Base-by-base conservation (phyloP, 768 basidiomycete species). In the Cytidiella melzeri region DNA sequence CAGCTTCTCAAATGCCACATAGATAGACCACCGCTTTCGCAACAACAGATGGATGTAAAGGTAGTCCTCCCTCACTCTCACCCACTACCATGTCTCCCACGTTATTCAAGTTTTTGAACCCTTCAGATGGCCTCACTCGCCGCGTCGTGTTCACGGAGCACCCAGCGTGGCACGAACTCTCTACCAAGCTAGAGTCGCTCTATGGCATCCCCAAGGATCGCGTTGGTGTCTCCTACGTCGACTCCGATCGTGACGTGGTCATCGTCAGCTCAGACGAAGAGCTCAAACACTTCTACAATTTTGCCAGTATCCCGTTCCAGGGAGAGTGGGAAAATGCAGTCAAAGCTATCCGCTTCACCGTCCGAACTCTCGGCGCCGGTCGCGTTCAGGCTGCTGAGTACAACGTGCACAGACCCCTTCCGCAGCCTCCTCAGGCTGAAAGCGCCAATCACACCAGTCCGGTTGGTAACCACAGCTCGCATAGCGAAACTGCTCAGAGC, bases 211-310 rank as follows among this genome's bases (percentile, higher is more conserved):
- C 81, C 2, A 48, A 65, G 49, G 75, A 77, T 49, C 71, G 73
- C 43, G 67, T 87, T 41, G 84, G 71, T 1, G 77, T 85, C 23
- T 78, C 81, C 25, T 89, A 89, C 63, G 53, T 80, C 43, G 87
- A 89, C 63, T 61, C 64, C 28, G 85, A 88, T 58, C 72, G 75
- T 30, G 87, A 89, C 57, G 76, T 80, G 49, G 77, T 89, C 49
- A 87, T 85, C n/a, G 67, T 87, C 47, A 85, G 76, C 63, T 77
- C 85, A 1, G 71, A 85, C 45, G 79, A 80, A 28, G 87, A 89
- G 60, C 74, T 89, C 18, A 71, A 73, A 41, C 84, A 87, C 44
- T 84, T 74, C 59, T 86, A 81, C 58, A 54, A 41, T 20, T 12
- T 25, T 7, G 41, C 19, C n/a, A n/a, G n/a, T n/a, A n/a, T n/a